phyloP scores from a whole-genome alignment of 108 stramenopile genomes.

The Epithemia pelagica region DNA sequence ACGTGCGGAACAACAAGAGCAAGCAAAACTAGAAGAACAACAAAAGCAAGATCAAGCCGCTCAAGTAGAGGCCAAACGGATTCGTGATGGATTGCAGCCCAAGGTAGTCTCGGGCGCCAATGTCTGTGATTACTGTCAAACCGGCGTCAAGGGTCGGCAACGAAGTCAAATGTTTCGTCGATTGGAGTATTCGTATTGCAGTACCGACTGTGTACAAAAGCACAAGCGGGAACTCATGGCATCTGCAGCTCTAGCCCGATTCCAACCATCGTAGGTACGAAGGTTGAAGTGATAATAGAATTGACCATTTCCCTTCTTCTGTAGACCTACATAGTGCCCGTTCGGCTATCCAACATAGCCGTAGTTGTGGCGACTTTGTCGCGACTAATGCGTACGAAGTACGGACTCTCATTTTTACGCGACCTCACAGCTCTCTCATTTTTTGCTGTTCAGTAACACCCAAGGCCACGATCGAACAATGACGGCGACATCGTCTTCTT shows the following conservation, averaged over 20 bases:
- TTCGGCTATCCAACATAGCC: too few species aligned
- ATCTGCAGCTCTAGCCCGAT: slow-evolving; percentile 67
- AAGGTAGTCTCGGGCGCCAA: slow-evolving; percentile 27
- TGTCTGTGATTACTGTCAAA: slow-evolving; percentile 77
- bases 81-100: slow-evolving; percentile 33
- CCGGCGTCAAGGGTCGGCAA: slow-evolving; percentile 43
- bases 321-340: too few species aligned
- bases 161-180: slow-evolving; percentile 67
- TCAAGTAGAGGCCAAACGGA: slow-evolving; percentile 31
- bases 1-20: slow-evolving; percentile 21
- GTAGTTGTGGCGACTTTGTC: too few species aligned
- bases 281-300: too few species aligned
- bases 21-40: slow-evolving; percentile 12
- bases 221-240: slow-evolving; percentile 88
- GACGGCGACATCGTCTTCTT: slow-evolving; percentile 1
- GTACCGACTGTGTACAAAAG: slow-evolving; percentile 72
- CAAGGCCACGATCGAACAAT: too few species aligned
- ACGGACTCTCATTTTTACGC: too few species aligned
- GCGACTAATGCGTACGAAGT: too few species aligned
- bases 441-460: too few species aligned
- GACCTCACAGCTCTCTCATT: too few species aligned
- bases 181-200: slow-evolving; percentile 77
- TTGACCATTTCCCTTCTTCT: too few species aligned
- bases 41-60: slow-evolving; percentile 19
- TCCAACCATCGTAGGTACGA: too few species aligned